Base-by-base conservation (phyloP, 331 rosid species). In the Pyrus hybrid region DNA sequence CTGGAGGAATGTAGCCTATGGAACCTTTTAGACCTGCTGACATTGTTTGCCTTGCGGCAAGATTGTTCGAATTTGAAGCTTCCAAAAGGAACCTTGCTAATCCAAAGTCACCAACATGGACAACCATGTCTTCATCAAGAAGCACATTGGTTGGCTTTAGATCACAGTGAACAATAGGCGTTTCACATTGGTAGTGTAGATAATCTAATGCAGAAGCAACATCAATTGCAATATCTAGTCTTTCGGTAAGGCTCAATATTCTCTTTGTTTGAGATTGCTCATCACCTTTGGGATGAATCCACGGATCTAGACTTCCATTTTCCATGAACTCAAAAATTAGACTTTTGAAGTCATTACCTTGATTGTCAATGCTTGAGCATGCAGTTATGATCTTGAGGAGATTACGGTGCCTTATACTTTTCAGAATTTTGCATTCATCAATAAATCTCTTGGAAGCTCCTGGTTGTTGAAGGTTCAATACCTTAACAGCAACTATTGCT, bases 401-500 rank as follows among this genome's bases (percentile, higher is more conserved):
- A n/a, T 75, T 75, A 30, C 79, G 49, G 8, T 75, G 79, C 32
- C 57, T 14, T 16, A 49, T 33, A 75, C 33, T 75, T 64, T 30
- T 75, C 29, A 75, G 0, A 7, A 53, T 23, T 29, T 33, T 65
- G 51, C 78, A 63, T 75, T 75, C 79, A 51, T 14, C 43, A 0
- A 49, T 14, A 25, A 75, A 75, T 1, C 72, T 64, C 72, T 62
- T 56, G 22, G 41, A 78, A 71, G 81, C 81, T 71, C 72, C 58
- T 10, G 4, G 29, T 5, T 32, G 56, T 20, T 78, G 58, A 63
- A 78, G 76, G 75, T 53, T 78, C 3, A 78, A 7, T 8, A 78
- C 77, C 54, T 78, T 63, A 23, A 63, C 10, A 1, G 72, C 76
- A 63, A 78, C 57, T 51, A 28, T 16, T 13, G 5, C 16, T 18